A percentile compares a stretch with the other conserved stretches of the same genome.
Evolutionary conservation across 2,329 filamentous ascomycete genomes (phyloP).

Genomic region (Epichloe elymi): DNA sequence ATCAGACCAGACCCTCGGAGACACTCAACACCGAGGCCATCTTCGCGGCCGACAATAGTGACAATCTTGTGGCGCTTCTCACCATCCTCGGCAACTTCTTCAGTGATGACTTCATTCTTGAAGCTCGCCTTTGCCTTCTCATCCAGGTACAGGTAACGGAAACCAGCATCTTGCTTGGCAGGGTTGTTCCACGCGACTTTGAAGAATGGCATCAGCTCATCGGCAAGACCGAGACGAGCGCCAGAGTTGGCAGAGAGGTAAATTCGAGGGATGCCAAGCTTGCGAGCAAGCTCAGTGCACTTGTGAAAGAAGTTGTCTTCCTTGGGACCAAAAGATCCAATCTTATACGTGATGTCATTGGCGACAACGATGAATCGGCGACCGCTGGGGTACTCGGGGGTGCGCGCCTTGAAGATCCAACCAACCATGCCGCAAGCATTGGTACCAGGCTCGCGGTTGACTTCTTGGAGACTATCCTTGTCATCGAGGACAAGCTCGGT

Average conservation of each 20-base stretch:
- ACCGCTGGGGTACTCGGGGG: slow-evolving; percentile 87
- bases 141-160: slow-evolving; percentile 94
- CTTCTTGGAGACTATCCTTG: slow-evolving; percentile 79
- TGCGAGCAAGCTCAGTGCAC: slow-evolving; percentile 90
- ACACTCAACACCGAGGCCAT: slow-evolving; percentile 95
- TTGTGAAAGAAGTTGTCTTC: slow-evolving; percentile 99
- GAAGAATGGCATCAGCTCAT: slow-evolving; percentile 94
- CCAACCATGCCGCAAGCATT: slow-evolving; percentile 98
- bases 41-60: slow-evolving; percentile 83
- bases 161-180: slow-evolving; percentile 69
- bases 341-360: slow-evolving; percentile 99
- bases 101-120: slow-evolving; percentile 62
- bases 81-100: slow-evolving; percentile 72
- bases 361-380: slow-evolving; percentile 91
- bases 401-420: slow-evolving; percentile 89
- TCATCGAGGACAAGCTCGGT: slow-evolving; percentile 93
- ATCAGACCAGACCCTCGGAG: slow-evolving; percentile 94
- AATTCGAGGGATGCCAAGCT: slow-evolving; percentile 88
- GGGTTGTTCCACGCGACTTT: slow-evolving; percentile 91
- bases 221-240: slow-evolving; percentile 90
- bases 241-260: slow-evolving; percentile 98
- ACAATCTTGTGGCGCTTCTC: slow-evolving; percentile 90
- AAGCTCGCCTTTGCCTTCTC: slow-evolving; percentile 78
- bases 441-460: slow-evolving; percentile 86
- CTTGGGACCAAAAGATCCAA: slow-evolving; percentile 89